Conservation (phyloP, 164 flowering plant species). For the Nymphaea colorata region DNA sequence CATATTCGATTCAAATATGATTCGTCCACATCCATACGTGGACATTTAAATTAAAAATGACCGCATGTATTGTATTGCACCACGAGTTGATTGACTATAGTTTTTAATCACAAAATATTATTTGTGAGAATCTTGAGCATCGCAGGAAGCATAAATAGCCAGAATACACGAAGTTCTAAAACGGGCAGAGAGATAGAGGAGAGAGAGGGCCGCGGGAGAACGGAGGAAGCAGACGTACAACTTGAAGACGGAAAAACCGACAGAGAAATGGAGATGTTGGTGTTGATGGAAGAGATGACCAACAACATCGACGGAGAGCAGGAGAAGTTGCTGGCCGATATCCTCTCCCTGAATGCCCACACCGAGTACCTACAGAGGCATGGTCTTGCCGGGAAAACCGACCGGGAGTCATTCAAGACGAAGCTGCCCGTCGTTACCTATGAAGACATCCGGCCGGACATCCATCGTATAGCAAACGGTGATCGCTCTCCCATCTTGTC, state of each 20-base stretch:
- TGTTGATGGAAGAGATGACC: constrained; percentile 60
- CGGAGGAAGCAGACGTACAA: no score
- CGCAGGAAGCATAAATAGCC: no score
- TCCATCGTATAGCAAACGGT: constrained; percentile 63
- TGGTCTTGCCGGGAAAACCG: constrained; percentile 31
- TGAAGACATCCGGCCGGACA: constrained; percentile 58
- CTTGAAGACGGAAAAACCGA: not conserved
- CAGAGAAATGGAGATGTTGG: constrained; percentile 42
- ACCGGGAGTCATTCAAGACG: constrained; percentile 44
- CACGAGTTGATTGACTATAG: no score
- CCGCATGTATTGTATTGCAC: no score
- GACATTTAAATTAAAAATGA: no score
- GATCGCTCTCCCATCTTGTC: constrained; percentile 54
- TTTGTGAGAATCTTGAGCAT: no score
- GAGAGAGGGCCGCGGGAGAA: no score
- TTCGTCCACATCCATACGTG: no score
- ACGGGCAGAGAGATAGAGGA: no score
- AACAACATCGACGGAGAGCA: constrained; percentile 41
- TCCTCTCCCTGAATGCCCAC: constrained; percentile 32
- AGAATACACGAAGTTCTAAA: no score
- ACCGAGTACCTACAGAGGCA: constrained; percentile 50
- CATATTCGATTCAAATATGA: no score
- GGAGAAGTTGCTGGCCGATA: constrained; percentile 35
- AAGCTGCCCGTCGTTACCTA: constrained; percentile 49
- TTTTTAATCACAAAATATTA: no score